Conservation (phyloP, 1,284 basidiomycete species). For the Malassezia pachydermatis region DNA sequence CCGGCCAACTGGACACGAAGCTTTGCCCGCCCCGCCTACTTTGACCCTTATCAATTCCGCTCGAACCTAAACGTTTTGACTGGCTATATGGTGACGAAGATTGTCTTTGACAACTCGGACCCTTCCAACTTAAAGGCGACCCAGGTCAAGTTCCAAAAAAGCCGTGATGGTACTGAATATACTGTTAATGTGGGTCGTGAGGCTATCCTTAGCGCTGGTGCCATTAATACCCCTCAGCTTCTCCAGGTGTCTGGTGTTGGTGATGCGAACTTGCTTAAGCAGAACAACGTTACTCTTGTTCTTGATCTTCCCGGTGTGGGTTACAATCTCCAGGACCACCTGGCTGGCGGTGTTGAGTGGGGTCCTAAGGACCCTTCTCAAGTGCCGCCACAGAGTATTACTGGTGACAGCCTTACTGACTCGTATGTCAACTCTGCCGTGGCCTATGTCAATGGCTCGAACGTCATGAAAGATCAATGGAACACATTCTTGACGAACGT, state of each 20-base stretch:
- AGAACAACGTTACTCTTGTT: slow-evolving; percentile 52
- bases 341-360: slow-evolving; percentile 52
- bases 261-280: slow-evolving; percentile 52
- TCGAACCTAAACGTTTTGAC: slow-evolving; percentile 59
- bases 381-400: slow-evolving; percentile 22
- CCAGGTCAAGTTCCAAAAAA: slow-evolving; percentile 55
- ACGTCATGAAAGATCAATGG: slow-evolving; percentile 37
- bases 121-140: slow-evolving; percentile 53
- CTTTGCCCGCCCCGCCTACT: slow-evolving; percentile 61
- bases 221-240: slow-evolving; percentile 52
- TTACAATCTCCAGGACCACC: slow-evolving; percentile 61
- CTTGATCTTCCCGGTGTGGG: slow-evolving; percentile 63
- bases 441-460: slow-evolving; percentile 58
- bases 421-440: slow-evolving; percentile 62
- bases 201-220: slow-evolving; percentile 52
- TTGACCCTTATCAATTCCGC: slow-evolving; percentile 57
- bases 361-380: slow-evolving; percentile 52
- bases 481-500: slow-evolving; percentile 49
- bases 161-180: slow-evolving; percentile 29
- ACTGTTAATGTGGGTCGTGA: slow-evolving; percentile 55
- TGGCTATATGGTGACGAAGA: slow-evolving; percentile 56
- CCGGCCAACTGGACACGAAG: slow-evolving; percentile 59
- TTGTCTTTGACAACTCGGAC: slow-evolving; percentile 53
- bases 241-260: slow-evolving; percentile 64
- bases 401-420: slow-evolving; percentile 51